Percentiles rank a stretch among this genome's conserved stretches.
Evolutionary conservation across 768 basidiomycete species (phyloP).

Genomic region (Psilocybe sp.): DNA sequence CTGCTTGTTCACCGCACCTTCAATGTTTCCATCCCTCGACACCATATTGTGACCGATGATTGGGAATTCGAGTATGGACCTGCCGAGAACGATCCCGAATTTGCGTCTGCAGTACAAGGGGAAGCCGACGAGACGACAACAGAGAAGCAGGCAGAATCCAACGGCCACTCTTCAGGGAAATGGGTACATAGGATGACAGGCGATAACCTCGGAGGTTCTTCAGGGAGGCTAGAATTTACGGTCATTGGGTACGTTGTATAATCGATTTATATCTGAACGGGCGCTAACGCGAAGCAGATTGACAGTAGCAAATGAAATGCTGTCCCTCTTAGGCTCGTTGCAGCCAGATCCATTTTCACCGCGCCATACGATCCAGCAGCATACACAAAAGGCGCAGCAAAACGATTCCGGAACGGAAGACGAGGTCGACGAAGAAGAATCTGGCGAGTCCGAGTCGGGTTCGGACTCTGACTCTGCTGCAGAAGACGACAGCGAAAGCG

Average conservation of each 20-base stretch:
- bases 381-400: slow-evolving; percentile 4
- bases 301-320: slow-evolving; percentile 90
- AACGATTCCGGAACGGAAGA: slow-evolving; percentile 16
- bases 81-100: slow-evolving; percentile 78
- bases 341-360: slow-evolving; percentile 74
- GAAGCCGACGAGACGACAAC: slow-evolving; percentile 17
- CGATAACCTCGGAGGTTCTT: slow-evolving; percentile 62
- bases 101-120: slow-evolving; percentile 36
- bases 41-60: slow-evolving; percentile 78
- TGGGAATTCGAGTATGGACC: slow-evolving; percentile 89
- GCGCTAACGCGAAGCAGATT: slow-evolving; percentile 43
- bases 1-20: slow-evolving; percentile 89
- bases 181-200: slow-evolving; percentile 80
- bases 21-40: slow-evolving; percentile 91
- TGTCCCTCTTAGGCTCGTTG: slow-evolving; percentile 83
- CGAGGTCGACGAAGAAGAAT: slow-evolving; percentile 15
- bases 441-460: slow-evolving; percentile 13
- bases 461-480: slow-evolving; percentile 18
- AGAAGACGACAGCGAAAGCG: slow-evolving; percentile 22
- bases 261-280: not conserved
- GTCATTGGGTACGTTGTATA: slow-evolving; percentile 75
- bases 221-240: slow-evolving; percentile 74
- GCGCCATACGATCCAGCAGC: slow-evolving; percentile 36
- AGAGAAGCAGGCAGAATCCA: slow-evolving; percentile 29
- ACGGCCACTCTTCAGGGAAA: slow-evolving; percentile 47